Base-by-base conservation (phyloP, 2,329 filamentous ascomycete genomes). In the Grosmannia clavigera region DNA sequence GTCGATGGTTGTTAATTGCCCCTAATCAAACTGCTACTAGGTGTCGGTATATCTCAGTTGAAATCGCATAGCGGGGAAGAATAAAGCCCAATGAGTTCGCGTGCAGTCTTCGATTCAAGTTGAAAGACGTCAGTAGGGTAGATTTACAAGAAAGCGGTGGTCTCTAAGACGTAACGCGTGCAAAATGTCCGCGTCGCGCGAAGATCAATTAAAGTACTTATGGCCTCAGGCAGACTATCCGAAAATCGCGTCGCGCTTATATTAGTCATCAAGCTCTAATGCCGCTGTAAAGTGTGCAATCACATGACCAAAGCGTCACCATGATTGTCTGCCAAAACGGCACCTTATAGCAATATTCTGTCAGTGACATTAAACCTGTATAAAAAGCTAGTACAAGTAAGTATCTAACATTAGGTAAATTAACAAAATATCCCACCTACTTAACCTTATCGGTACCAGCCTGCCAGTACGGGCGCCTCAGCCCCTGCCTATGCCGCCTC, bases 121-220 rank as follows among this genome's bases (percentile, higher is more conserved):
- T 50, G 43, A 25, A n/a, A 27, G 11, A 10, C n/a, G 48, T 58
- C 50, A 50, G 51, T 51, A 46, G 6, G 7, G 16, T 4, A 33
- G 31, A 40, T 33, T 16, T 6, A 27, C 40, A 31, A 22, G 29
- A 58, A 58, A 46, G 56, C 56, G 56, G 51, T 38, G 6, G 27
- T n/a, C 19, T 27, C 43, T 16, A 19, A 22, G 35, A 54, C 57
- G 4, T 22, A 50, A 46, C 50, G 57, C 46, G 57, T 35, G 46
- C 25, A 43, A 19, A 48, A 57, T 57, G 40, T 9, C 19, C 50
- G 9, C 22, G 57, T 29, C 43, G 35, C 57, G 57, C 57, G 57
- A 58, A 53, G 43, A 53, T 58, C 57, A 58, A 58, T 58, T 58
- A 58, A 58, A 40, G 14, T n/a, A 5, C 3, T 51, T 51, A 19